Conservation (phyloP, 208 protist species). For the Tritrichomonas musculus region DNA sequence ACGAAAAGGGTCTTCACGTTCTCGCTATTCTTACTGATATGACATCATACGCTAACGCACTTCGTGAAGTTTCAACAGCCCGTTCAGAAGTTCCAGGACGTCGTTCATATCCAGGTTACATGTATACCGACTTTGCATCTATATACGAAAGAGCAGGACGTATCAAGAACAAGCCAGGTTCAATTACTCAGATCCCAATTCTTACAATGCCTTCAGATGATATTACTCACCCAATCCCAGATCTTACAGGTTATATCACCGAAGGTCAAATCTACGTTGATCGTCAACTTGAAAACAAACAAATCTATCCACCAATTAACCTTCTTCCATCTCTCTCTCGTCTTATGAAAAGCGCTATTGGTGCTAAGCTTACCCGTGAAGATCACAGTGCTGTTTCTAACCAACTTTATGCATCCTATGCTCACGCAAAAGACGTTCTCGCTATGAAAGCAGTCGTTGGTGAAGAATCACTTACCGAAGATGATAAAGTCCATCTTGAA, state of each 20-base stretch:
- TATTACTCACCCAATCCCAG: conserved; percentile 99
- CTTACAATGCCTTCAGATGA: conserved; percentile 99
- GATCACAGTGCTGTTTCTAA: conserved; percentile 98
- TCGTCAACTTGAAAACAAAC: conserved; percentile 93
- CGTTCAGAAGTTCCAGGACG: conserved; percentile 98
- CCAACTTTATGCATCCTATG: conserved; percentile 98
- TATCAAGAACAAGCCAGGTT: conserved; percentile 92
- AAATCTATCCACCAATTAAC: conserved; percentile 98
- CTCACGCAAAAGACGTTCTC: conserved; percentile 95
- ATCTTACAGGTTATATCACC: conserved; percentile 99
- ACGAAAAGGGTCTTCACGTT: conserved; percentile 98
- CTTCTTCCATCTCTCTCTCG: conserved; percentile 98
- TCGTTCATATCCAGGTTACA: conserved; percentile 99
- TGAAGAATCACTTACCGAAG: conserved; percentile 88
- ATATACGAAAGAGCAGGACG: conserved; percentile 99
- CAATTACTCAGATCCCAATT: conserved; percentile 99
- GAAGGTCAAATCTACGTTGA: conserved; percentile 94
- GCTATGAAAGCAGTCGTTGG: conserved; percentile 54
- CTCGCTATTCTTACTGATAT: conserved; percentile 99
- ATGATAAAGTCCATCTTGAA: conserved; percentile 97
- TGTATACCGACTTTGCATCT: conserved; percentile 99
- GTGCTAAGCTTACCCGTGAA: conserved; percentile 94
- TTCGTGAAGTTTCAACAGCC: conserved; percentile 97
- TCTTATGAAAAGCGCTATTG: conserved; percentile 99
- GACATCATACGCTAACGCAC: conserved; percentile 98